A percentile compares a stretch with the other conserved stretches of the same genome.
Conservation (phyloP, 2,329 filamentous ascomycete species). For the Cladosporium sp. region DNA sequence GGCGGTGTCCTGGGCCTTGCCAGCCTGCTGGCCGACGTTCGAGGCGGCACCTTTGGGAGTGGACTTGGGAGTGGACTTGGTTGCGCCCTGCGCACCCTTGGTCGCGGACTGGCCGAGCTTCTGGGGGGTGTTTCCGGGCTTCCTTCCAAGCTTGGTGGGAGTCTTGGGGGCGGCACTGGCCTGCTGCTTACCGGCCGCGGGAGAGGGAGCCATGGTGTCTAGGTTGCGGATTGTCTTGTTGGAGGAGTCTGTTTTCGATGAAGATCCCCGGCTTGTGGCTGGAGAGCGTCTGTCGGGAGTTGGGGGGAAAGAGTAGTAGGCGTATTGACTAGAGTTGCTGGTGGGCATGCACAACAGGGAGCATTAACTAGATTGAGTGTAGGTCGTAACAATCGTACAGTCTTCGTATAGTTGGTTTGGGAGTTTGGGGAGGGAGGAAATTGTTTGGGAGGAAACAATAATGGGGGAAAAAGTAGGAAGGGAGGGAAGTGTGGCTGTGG, state of each 20-base stretch:
- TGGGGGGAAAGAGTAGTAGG: constrained; percentile 47
- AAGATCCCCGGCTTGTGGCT: constrained; percentile 11
- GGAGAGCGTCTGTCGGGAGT: constrained; percentile 41
- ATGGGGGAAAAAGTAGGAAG: constrained; percentile 6
- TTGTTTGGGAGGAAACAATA: constrained; percentile 15
- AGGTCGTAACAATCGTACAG: constrained; percentile 21
- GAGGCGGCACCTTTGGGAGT: neutral
- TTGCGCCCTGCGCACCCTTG: constrained; percentile 8
- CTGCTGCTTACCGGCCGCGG: constrained; percentile 43
- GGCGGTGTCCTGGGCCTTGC: constrained; percentile 35
- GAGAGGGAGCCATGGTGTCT: constrained; percentile 43
- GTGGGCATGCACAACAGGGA: constrained; percentile 39
- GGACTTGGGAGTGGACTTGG: constrained; percentile 25
- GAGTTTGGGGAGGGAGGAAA: constrained; percentile 10
- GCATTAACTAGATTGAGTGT: constrained; percentile 12
- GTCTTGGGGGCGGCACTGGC: constrained; percentile 41
- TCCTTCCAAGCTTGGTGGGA: constrained; percentile 45
- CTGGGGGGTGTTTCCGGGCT: constrained; percentile 31
- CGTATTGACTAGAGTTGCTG: constrained; percentile 43
- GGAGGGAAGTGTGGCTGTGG: constrained; percentile 5
- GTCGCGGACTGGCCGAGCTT: constrained; percentile 37
- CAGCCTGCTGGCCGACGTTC: constrained; percentile 16
- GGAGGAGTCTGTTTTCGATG: constrained; percentile 7
- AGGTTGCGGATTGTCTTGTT: constrained; percentile 24
- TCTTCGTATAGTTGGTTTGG: constrained; percentile 4